Evolutionary conservation across 2,329 filamentous ascomycete species (phyloP).

Genomic region (Aspergillus phoenicis): DNA sequence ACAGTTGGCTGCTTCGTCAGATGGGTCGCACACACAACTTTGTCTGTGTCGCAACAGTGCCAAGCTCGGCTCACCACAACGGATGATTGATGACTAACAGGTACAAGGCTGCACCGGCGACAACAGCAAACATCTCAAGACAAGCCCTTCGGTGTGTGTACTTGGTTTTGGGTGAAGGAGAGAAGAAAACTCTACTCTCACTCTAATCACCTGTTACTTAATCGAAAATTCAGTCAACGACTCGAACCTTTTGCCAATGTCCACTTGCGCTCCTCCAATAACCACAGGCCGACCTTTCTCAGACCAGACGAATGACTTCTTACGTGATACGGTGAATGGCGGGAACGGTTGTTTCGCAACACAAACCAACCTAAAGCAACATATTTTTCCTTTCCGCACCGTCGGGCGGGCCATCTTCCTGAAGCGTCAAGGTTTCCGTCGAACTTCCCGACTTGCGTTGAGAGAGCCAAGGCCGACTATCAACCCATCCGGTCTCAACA

Average conservation of each 20-base stretch:
- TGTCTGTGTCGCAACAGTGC: no score
- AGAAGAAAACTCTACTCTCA: no score
- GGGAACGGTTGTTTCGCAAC: not conserved
- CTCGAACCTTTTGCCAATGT: not conserved
- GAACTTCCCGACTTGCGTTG: slow-evolving; percentile 2
- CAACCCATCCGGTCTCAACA: slow-evolving; percentile 7
- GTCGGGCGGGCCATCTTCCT: slow-evolving; percentile 5
- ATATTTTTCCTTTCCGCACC: not conserved
- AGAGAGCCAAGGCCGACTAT: slow-evolving; percentile 14
- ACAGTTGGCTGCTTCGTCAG: not conserved
- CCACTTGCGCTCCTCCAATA: not conserved
- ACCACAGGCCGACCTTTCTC: not conserved
- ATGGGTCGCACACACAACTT: not conserved
- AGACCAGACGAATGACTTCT: not conserved
- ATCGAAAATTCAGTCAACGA: no score
- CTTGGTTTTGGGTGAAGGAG: no score
- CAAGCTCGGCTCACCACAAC: no score
- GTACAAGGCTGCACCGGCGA: no score
- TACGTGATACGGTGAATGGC: slow-evolving; percentile 5
- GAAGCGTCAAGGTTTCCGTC: slow-evolving; percentile 6
- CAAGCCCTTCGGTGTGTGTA: no score
- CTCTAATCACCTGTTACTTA: no score
- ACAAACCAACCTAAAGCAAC: not conserved
- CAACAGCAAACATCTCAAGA: no score
- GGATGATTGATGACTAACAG: no score